These are phyloP conservation scores for Solanum microdontum DNA, from an alignment of 257 asterid species.

Conservation along the genomic window DNA sequence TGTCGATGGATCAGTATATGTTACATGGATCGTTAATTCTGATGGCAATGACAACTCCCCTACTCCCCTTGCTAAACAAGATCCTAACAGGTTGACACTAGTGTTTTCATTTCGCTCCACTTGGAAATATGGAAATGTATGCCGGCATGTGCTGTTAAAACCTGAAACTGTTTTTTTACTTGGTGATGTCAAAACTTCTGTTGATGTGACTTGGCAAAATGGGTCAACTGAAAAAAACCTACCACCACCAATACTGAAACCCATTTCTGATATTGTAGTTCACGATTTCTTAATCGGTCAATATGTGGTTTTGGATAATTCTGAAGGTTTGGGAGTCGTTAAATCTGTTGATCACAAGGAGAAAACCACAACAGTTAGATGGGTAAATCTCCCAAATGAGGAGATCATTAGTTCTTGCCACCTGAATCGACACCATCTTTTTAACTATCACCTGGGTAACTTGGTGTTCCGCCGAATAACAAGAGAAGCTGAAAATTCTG, in stretches of 20 bases:
- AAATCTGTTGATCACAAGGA: background rate
- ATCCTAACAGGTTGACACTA: background rate
- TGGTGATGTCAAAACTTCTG: background rate
- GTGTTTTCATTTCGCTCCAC: background rate
- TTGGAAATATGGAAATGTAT: background rate
- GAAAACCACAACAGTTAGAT: background rate
- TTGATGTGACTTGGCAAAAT: background rate
- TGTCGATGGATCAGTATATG: background rate
- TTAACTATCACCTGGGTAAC: background rate
- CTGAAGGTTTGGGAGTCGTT: background rate
- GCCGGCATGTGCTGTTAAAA: background rate
- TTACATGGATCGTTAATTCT: background rate
- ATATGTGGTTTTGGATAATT: background rate
- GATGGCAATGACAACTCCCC: background rate
- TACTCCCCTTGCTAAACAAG: background rate
- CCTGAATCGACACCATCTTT: background rate
- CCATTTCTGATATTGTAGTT: background rate
- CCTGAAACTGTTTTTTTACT: background rate
- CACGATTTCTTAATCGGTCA: background rate
- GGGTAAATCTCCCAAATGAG: background rate
- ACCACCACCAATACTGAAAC: background rate
- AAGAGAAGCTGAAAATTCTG: background rate
- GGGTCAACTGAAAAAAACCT: background rate
- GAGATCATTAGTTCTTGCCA: background rate
- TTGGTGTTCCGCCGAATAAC: background rate